These are phyloP conservation scores for Kwoniella sp. DNA, from an alignment of 768 basidiomycete genomes.

Conservation along the genomic window DNA sequence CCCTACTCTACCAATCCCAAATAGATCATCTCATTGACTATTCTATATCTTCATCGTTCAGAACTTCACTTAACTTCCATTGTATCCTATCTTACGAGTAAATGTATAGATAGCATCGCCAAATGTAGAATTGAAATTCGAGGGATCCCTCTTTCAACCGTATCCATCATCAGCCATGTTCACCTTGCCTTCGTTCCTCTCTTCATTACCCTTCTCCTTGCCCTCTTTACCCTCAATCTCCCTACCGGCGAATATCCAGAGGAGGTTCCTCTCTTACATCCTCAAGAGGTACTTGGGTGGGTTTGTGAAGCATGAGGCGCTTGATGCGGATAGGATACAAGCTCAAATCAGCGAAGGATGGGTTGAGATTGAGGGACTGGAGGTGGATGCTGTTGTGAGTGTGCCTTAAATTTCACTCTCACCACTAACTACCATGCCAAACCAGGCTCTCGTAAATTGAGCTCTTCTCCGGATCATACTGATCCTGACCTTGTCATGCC, in stretches of 20 bases:
- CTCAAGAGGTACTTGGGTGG: conserved; percentile 80
- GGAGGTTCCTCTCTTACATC: conserved; percentile 84
- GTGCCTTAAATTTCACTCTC: too few species aligned
- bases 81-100: neutral
- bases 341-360: conserved; percentile 89
- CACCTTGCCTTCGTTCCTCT: conserved; percentile 41
- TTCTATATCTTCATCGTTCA: too few species aligned
- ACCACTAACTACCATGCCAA: too few species aligned
- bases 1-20: neutral
- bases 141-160: too few species aligned
- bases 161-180: conserved; percentile 39
- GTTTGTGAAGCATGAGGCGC: conserved; percentile 82
- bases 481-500: conserved; percentile 1
- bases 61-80: neutral
- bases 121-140: too few species aligned
- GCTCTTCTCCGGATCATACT: neutral
- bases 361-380: conserved; percentile 80
- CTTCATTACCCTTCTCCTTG: conserved; percentile 41
- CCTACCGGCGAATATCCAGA: conserved; percentile 66
- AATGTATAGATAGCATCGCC: neutral
- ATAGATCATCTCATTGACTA: too few species aligned
- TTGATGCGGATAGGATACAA: conserved; percentile 82
- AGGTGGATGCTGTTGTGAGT: conserved; percentile 74
- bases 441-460: too few species aligned
- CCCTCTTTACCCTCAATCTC: conserved; percentile 55